Evolutionary conservation across 1,284 basidiomycete genomes (phyloP), one percentile per base, ranked within the genome.

Genomic region (Apiotrichum mycotoxinovorans): DNA sequence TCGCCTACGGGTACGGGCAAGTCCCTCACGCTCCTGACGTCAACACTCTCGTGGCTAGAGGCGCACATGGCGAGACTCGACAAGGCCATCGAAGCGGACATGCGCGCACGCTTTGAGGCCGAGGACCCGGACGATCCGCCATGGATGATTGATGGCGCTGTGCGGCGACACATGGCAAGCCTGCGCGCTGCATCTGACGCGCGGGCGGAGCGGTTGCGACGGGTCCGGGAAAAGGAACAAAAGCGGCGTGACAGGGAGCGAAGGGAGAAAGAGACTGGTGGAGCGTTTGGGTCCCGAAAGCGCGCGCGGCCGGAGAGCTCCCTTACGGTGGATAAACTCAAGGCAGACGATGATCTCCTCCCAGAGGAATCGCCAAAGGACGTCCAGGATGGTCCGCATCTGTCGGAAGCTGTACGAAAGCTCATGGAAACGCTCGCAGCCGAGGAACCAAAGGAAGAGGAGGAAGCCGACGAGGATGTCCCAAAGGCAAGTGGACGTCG

Each of bases 1-100:
- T 89, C 87, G 62, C 91, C 89, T 0, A 92, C 90, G 0, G 90
- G 90, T 62, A 92, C 90, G 83, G 91, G 91, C 27, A 94, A 94
- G 76, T 90, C 89, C 0, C 76, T 93, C n/a, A 90, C 86, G 64
- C 80, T 94, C 3, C 79, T 94, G 5, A 90, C 87, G 54, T 82
- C 88, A 2, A 84, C 88, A 14, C 73, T 94, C 49, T 86, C 87
- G 1, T 94, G 91, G 91, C 80, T 94, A 3, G 70, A 77, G 2
- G 88, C 64, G 0, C 66, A 78, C 53, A 49, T 62, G 41, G 57
- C 61, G 20, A 62, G 76, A 1, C 52, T 72, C 15, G 65, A 69
- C 20, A 51, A 58, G 17, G 61, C 67, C 11, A 58, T 61, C 0
- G 66, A 69, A 47, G 62, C 61, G 0, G 64, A 60, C 10, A 54